Percentiles rank a stretch among this genome's conserved stretches.
Evolutionary conservation across 2,329 filamentous ascomycete species (phyloP).

Genomic region (Sporothrix luriei): DNA sequence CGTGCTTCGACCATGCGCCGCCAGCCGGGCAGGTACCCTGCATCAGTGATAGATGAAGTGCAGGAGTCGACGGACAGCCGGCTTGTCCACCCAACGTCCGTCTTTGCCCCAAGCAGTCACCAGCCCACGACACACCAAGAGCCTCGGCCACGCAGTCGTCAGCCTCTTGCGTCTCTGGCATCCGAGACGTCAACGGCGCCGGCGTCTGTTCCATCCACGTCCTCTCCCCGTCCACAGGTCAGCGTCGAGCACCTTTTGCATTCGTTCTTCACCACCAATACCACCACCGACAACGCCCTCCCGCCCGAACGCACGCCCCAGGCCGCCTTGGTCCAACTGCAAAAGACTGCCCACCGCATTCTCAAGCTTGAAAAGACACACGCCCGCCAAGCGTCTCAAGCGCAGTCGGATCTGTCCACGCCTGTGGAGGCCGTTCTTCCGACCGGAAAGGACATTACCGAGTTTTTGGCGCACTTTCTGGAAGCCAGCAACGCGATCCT

Average conservation of each 20-base stretch:
- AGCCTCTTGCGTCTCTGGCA: no score
- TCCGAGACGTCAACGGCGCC: no score
- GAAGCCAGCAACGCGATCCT: background rate
- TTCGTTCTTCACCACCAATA: background rate
- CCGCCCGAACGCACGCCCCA: background rate
- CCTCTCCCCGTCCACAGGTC: background rate
- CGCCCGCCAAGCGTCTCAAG: background rate
- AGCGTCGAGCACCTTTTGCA: background rate
- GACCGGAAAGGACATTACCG: background rate
- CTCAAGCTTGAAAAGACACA: background rate
- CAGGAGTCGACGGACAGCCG: background rate
- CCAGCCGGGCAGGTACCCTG: background rate
- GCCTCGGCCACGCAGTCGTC: background rate
- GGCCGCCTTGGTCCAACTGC: background rate
- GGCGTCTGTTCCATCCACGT: background rate
- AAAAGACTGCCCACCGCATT: background rate
- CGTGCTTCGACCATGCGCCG: background rate
- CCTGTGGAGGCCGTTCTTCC: background rate
- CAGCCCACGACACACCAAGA: background rate
- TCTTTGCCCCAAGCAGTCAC: background rate
- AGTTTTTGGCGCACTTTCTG: background rate
- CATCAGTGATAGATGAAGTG: background rate
- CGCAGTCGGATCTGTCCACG: background rate
- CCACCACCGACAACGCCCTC: background rate
- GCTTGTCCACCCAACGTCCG: background rate